Evolutionary conservation across 441 rosid genomes (phyloP).

Genomic region (Isatis lusitanica): DNA sequence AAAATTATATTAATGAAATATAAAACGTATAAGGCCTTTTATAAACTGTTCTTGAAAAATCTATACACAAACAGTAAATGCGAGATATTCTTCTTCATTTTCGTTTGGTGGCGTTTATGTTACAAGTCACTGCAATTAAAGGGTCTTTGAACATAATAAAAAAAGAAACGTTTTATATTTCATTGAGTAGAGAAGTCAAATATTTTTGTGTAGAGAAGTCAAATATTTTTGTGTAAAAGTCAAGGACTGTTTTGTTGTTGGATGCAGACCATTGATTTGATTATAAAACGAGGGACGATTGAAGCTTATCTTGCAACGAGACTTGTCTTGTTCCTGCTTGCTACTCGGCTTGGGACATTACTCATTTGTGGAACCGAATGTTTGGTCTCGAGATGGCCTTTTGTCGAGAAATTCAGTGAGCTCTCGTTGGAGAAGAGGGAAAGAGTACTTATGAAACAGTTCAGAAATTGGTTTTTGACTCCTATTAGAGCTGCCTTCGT

Average conservation of each 20-base stretch:
- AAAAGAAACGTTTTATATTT: too few relatives aligned
- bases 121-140: too few relatives aligned
- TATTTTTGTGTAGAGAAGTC: background rate
- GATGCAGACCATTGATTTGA: constrained; percentile 48
- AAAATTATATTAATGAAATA: background rate
- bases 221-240: background rate
- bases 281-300: constrained; percentile 36
- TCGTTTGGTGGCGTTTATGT: too few relatives aligned
- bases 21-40: background rate
- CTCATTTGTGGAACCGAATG: constrained; percentile 65
- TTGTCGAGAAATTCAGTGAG: constrained; percentile 43
- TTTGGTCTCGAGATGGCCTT: constrained; percentile 58
- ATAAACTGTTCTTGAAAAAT: background rate
- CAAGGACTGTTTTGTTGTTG: background rate
- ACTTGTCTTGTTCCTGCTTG: constrained; percentile 52
- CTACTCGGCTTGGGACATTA: constrained; percentile 69
- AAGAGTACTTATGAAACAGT: constrained; percentile 51
- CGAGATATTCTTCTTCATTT: background rate
- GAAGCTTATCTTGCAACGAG: constrained; percentile 47
- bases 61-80: background rate
- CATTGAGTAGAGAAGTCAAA: background rate
- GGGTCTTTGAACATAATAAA: too few relatives aligned
- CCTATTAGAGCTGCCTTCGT: constrained; percentile 52
- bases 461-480: constrained; percentile 42
- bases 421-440: constrained; percentile 60